Percentiles rank a stretch among this genome's conserved stretches.
phyloP scores from a whole-genome alignment of 305 asterid genomes.

The Fraxinus platypoda region DNA sequence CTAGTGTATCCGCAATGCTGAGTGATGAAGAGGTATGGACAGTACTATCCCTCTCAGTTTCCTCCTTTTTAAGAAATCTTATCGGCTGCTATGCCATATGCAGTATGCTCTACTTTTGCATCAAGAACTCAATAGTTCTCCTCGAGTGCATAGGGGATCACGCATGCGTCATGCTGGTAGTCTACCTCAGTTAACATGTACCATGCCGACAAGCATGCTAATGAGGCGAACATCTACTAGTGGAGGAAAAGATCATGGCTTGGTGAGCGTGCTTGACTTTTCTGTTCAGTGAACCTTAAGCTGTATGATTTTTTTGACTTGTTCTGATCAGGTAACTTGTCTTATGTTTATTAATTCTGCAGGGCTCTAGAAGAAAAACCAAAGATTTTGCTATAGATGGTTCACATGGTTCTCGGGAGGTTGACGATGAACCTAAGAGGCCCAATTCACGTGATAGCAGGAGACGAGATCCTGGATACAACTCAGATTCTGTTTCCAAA shows the following conservation, averaged over 20 bases:
- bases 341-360: constrained; percentile 20
- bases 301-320: constrained; percentile 11
- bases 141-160: constrained; percentile 93
- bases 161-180: constrained; percentile 98
- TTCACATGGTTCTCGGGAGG: constrained; percentile 46
- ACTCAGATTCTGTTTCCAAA: constrained; percentile 44
- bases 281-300: constrained; percentile 13
- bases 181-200: constrained; percentile 72
- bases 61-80: constrained; percentile 14
- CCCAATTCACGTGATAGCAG: constrained; percentile 51
- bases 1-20: constrained; percentile 64
- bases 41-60: constrained; percentile 12
- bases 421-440: constrained; percentile 61
- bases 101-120: constrained; percentile 95
- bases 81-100: constrained; percentile 24
- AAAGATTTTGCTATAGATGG: constrained; percentile 69
- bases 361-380: constrained; percentile 70
- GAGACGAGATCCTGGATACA: constrained; percentile 49
- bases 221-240: constrained; percentile 69
- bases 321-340: constrained; percentile 11
- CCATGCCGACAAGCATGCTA: constrained; percentile 65
- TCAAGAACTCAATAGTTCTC: constrained; percentile 98
- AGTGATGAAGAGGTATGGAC: constrained; percentile 92
- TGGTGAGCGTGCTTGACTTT: constrained; percentile 45
- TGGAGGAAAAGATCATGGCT: constrained; percentile 71